Evolutionary conservation across 148 eudicot genomes (phyloP), one percentile per base, ranked within the genome.

Genomic region (Amaranthus cruentus): DNA sequence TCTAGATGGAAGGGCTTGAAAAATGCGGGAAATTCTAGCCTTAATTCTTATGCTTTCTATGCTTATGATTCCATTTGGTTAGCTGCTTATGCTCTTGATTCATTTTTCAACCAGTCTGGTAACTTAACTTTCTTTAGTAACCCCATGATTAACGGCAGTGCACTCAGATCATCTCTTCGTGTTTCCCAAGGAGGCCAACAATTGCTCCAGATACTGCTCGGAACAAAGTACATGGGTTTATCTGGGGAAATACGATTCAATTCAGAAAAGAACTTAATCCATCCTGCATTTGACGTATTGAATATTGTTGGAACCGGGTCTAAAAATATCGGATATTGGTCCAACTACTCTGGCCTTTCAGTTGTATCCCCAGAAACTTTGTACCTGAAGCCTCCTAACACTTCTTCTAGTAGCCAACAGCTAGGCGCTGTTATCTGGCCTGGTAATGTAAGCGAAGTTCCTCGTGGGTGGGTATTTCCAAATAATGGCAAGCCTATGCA

Each of bases 381-480:
- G 76, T 82, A 84, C 58, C 49, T 28, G 67, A 85, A 85, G 71
- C 85, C 86, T 68, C 73, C 79, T 69, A 89, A 90, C 64, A 72
- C 21, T 65, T 89, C 91, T 15, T 60, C 75, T 12, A 68, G 73
- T 42, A 78, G 79, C 56, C 89, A 87, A 66, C 77, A 80, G 58
- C 91, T 93, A 53, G 76, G 75, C 56, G 69, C 76, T 74, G 98
- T 84, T 10, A 87, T 89, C 70, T 93, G 98, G 98, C 98, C 98
- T 13, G 98, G 98, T 70, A 89, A 88, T 76, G 86, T 89, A 44
- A 72, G 74, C 38, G 75, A 71, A 42, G 64, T 54, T 71, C 98
- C 98, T 70, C 87, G 91, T 47, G 98, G 98, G 62, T 93, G 98
- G 98, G 90, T 91, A 63, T 93, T 93, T 76, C 92, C 97, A 3